Conservation (phyloP, 2,329 filamentous ascomycete genomes). For the Cylindrodendrum hubeiense region DNA sequence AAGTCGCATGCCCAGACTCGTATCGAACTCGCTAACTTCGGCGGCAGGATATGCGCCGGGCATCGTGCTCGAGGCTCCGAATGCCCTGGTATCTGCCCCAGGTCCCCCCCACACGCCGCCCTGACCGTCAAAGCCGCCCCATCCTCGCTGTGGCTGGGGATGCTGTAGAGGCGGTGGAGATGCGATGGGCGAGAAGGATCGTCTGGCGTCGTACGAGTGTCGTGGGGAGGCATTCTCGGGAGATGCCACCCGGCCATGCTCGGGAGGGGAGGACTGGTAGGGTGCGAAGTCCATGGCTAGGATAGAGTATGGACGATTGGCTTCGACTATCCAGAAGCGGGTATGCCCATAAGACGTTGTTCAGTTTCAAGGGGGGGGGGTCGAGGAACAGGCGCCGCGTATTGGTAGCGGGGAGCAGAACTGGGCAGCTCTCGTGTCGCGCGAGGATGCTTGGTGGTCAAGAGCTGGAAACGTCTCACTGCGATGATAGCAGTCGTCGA, state of each 20-base stretch:
- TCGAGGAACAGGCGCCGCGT: background rate
- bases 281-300: slow-evolving; percentile 90
- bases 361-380: background rate
- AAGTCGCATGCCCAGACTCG: slow-evolving; percentile 85
- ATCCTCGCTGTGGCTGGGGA: slow-evolving; percentile 70
- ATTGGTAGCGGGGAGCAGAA: background rate
- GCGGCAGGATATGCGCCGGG: slow-evolving; percentile 54
- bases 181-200: slow-evolving; percentile 64
- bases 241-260: slow-evolving; percentile 84
- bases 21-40: slow-evolving; percentile 87
- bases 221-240: slow-evolving; percentile 69
- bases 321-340: slow-evolving; percentile 5
- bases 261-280: slow-evolving; percentile 93
- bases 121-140: slow-evolving; percentile 58
- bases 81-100: slow-evolving; percentile 36
- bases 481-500: background rate
- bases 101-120: slow-evolving; percentile 46
- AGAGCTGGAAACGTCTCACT: background rate
- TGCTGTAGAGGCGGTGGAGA: slow-evolving; percentile 57
- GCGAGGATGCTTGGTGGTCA: background rate
- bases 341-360: background rate
- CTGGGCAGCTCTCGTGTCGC: too few species aligned
- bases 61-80: slow-evolving; percentile 42
- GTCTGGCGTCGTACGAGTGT: slow-evolving; percentile 66
- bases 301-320: background rate